Base-by-base conservation (phyloP, 2,329 filamentous ascomycete genomes). In the Claviceps humidiphila region DNA sequence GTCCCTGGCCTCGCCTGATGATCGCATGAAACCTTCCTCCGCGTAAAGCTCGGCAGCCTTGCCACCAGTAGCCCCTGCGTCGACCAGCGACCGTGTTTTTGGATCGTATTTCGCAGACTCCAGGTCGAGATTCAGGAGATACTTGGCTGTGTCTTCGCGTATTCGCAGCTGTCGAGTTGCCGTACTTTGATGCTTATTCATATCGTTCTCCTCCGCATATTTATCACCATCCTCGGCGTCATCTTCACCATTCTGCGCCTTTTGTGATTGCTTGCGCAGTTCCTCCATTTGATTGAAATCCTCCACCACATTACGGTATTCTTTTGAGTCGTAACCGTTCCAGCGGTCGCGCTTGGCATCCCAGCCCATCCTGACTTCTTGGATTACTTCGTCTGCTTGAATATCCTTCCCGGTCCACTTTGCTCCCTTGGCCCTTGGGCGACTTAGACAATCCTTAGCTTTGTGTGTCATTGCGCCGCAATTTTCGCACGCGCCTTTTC, bases 71-170 rank as follows among this genome's bases (percentile, higher is more conserved):
- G 86, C 89, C 47, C 89, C 89, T 56, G 81, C 82, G 63, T 95
- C 88, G 22, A 95, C 85, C 76, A 98, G 88, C 8, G 87, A 85
- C 60, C 93, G 80, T 13, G 90, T 96, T 66, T 98, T 98, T 0
- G 93, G 93, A 63, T 98, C 91, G 69, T 98, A 98, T 67, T 95
- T 94, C 1, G 94, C 93, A 1, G 90, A 96, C 62, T 98, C 93
- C 2, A 95, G 76, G 64, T 98, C 93, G 30, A 98, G 79, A 64
- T 97, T 97, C 8, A 96, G 74, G 2, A 98, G 75, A 65, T 98
- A 98, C 63, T 96, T 97, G 22, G 93, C 93, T 0, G 93, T 98
- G 66, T 98, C 93, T 71, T 98, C 93, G 66, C 93, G 81, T 65
- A 98, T 82, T 57, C 93, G 82, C 53, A 98, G 75, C 64, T 97